phyloP scores from a whole-genome alignment of 2,329 filamentous ascomycete species.

The Sclerotinia nivalis region DNA sequence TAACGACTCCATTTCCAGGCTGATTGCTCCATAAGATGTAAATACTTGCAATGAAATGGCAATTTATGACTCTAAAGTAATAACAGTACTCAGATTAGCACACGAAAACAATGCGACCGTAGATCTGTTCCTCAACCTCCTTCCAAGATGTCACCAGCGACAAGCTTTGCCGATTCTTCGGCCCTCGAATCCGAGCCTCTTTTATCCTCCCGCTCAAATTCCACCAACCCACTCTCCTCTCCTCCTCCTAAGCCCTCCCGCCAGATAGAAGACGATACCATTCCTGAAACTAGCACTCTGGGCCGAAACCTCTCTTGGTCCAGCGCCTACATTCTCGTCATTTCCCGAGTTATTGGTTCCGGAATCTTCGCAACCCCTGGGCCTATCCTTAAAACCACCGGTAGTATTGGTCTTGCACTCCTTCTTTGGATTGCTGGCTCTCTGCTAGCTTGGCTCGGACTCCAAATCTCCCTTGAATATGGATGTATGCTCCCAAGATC shows the following conservation, averaged over 20 bases:
- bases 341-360: conserved; percentile 37
- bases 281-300: conserved; percentile 61
- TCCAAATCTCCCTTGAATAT: conserved; percentile 49
- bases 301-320: conserved; percentile 44
- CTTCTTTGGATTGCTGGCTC: conserved; percentile 56
- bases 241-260: conserved; percentile 25
- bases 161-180: conserved; percentile 2
- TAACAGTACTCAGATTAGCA: neutral
- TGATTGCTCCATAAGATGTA: neutral
- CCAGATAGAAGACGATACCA: conserved; percentile 53
- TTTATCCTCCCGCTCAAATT: conserved; percentile 26
- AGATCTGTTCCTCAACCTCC: neutral
- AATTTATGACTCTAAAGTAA: neutral
- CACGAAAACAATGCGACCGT: neutral
- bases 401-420: conserved; percentile 59
- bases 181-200: conserved; percentile 24
- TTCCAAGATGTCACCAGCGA: neutral
- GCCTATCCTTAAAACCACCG: conserved; percentile 64
- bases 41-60: neutral
- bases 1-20: neutral
- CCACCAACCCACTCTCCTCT: conserved; percentile 16
- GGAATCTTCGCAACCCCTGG: conserved; percentile 53
- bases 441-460: conserved; percentile 47
- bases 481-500: conserved; percentile 49
- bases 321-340: conserved; percentile 38